Percentiles rank a stretch among this genome's conserved stretches.
phyloP scores from a whole-genome alignment of 2,329 filamentous ascomycete species.

The Botrytis squamosa region DNA sequence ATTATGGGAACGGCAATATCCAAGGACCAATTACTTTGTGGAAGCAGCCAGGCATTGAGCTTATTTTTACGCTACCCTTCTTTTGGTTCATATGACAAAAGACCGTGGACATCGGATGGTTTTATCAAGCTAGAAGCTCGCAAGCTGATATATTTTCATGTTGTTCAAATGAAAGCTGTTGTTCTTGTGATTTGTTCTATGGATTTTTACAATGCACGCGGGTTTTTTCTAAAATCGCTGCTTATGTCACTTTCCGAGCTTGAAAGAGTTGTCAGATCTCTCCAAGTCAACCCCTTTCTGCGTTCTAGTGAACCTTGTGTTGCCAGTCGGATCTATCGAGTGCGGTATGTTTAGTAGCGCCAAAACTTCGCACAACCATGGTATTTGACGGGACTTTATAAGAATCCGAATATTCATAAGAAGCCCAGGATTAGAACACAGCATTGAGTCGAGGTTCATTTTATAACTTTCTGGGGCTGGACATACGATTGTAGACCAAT shows the following conservation, averaged over 20 bases:
- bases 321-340: not conserved
- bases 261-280: not conserved
- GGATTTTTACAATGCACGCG: too few species aligned
- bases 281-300: too few species aligned
- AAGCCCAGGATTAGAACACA: not conserved
- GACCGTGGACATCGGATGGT: not conserved
- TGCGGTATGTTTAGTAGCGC: not conserved
- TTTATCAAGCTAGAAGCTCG: not conserved
- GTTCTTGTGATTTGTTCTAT: not conserved
- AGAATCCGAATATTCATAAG: not conserved
- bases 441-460: not conserved
- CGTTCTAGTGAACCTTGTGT: not conserved
- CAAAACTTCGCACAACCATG: not conserved
- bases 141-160: not conserved
- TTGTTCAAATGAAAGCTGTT: not conserved
- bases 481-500: not conserved
- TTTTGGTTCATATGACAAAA: not conserved
- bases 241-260: not conserved
- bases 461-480: not conserved
- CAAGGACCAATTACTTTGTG: not conserved
- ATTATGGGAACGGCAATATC: not conserved
- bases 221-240: not conserved
- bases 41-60: not conserved
- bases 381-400: not conserved
- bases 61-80: not conserved